A percentile compares a stretch with the other conserved stretches of the same genome.
Evolutionary conservation across 768 basidiomycete genomes (phyloP).

Genomic region (Lyophyllum shimeji): DNA sequence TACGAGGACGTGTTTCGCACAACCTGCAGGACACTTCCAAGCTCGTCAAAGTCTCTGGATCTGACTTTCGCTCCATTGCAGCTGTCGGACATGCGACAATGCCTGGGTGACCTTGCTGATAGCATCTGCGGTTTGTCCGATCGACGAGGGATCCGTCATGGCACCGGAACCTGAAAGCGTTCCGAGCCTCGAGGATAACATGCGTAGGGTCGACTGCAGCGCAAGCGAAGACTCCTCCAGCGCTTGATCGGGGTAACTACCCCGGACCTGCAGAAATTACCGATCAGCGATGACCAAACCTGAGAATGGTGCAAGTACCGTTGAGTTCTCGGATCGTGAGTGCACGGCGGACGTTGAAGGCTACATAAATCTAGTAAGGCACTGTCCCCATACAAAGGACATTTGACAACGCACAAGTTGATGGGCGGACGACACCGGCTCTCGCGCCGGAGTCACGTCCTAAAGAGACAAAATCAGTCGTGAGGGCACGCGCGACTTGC

Average conservation of each 20-base stretch:
- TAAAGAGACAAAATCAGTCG: neutral
- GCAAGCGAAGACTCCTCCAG: slow-evolving; percentile 41
- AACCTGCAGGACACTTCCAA: neutral
- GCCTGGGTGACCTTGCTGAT: slow-evolving; percentile 67
- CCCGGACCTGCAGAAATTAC: slow-evolving; percentile 5
- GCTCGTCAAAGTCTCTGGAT: slow-evolving; percentile 13
- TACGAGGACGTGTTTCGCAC: neutral
- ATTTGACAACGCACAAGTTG: slow-evolving; percentile 3
- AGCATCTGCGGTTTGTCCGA: slow-evolving; percentile 65
- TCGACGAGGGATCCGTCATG: slow-evolving; percentile 44
- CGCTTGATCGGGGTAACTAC: slow-evolving; percentile 12
- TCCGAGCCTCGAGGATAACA: slow-evolving; percentile 51
- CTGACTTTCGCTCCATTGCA: slow-evolving; percentile 49
- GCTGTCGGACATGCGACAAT: slow-evolving; percentile 55
- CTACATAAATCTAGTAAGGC: neutral
- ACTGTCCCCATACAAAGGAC: neutral
- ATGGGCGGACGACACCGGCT: neutral
- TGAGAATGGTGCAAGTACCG: neutral
- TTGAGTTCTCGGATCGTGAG: neutral
- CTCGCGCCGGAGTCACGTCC: neutral
- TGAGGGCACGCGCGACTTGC: neutral
- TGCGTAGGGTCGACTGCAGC: slow-evolving; percentile 52
- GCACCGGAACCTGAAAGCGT: slow-evolving; percentile 37
- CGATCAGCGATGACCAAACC: neutral
- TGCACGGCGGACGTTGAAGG: neutral